Conservation (phyloP, 2,329 filamentous ascomycete species). For the Fusarium equiseti region DNA sequence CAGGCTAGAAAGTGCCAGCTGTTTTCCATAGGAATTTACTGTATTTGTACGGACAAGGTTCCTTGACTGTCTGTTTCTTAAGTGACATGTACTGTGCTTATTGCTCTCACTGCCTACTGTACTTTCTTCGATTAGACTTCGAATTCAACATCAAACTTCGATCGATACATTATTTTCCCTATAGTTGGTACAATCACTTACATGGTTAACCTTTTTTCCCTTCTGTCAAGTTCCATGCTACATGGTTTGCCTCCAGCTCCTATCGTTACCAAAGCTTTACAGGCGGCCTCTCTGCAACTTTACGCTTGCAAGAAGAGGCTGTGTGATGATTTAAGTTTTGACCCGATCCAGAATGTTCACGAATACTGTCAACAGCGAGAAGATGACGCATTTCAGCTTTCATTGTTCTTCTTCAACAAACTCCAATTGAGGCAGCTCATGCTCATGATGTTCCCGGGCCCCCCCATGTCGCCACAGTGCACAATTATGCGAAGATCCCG, state of each 20-base stretch:
- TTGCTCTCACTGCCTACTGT: not conserved
- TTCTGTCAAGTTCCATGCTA: not conserved
- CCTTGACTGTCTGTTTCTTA: not conserved
- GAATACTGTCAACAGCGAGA: not conserved
- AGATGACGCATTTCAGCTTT: slow-evolving; percentile 22
- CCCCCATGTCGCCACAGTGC: slow-evolving; percentile 30
- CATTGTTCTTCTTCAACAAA: slow-evolving; percentile 20
- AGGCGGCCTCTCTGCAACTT: slow-evolving; percentile 39
- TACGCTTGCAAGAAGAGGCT: slow-evolving; percentile 38
- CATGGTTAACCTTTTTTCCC: not conserved
- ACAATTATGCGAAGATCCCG: slow-evolving; percentile 15
- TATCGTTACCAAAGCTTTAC: not conserved
- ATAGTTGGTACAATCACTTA: not conserved
- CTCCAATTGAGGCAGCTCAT: slow-evolving; percentile 16
- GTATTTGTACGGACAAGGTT: not conserved
- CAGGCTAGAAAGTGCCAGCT: not conserved
- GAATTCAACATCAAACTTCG: not conserved
- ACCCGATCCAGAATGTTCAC: not conserved
- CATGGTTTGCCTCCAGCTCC: not conserved
- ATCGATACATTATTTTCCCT: not conserved
- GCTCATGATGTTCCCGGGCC: not conserved
- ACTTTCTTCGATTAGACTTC: not conserved
- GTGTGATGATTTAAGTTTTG: slow-evolving; percentile 25
- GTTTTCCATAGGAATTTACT: not conserved
- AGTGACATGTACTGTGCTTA: slow-evolving; percentile 10